Evolutionary conservation across 176 grass and related monocot genomes (phyloP).

Genomic region (Rhynchospora pubera): DNA sequence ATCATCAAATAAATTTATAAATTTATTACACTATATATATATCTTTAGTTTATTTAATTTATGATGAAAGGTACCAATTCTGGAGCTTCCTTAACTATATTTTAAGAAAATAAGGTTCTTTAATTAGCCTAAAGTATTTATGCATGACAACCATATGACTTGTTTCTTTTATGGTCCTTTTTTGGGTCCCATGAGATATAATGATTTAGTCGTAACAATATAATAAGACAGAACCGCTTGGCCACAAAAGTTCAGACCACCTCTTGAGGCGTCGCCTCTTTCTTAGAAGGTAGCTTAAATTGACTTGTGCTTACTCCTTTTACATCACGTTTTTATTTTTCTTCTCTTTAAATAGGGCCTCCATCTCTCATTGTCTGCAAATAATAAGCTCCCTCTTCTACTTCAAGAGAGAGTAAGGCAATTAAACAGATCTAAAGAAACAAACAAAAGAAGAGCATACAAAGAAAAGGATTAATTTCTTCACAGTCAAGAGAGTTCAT

Average conservation of each 20-base stretch:
- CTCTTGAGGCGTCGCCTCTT: neutral
- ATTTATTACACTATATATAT: neutral
- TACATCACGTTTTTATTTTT: neutral
- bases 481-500: neutral
- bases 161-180: neutral
- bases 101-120: neutral
- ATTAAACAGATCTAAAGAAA: neutral
- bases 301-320: neutral
- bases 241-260: neutral
- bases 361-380: conserved; percentile 7
- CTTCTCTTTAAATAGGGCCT: conserved; percentile 10
- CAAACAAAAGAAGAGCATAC: neutral
- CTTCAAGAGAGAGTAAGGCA: neutral
- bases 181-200: neutral
- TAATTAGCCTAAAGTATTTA: no score
- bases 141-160: neutral
- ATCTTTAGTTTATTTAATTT: neutral
- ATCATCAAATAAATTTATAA: neutral
- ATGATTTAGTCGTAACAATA: neutral
- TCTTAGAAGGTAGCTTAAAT: neutral
- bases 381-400: neutral
- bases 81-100: neutral
- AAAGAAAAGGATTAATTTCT: neutral
- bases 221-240: neutral
- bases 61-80: neutral